Conservation (phyloP, 805 yeast genomes). For the Sugiyamaella smithiae region DNA sequence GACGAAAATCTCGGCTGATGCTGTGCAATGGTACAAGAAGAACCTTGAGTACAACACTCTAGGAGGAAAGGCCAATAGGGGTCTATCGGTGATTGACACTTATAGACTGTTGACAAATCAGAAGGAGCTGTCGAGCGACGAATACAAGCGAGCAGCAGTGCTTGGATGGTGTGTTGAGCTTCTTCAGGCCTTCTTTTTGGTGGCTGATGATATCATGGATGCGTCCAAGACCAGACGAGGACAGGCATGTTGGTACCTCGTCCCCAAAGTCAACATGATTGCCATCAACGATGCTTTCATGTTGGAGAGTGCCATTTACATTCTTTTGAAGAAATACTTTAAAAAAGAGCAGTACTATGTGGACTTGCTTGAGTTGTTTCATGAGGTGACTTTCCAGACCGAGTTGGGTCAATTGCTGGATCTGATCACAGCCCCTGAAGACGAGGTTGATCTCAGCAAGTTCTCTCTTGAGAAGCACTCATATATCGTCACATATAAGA, state of each 20-base stretch:
- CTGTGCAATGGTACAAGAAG: constrained; percentile 77
- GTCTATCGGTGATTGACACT: constrained; percentile 91
- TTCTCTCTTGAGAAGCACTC: constrained; percentile 88
- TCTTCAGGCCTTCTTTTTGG: constrained; percentile 92
- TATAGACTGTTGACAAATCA: constrained; percentile 73
- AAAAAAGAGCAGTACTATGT: constrained; percentile 76
- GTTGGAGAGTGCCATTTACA: constrained; percentile 92
- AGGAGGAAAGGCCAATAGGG: constrained; percentile 96
- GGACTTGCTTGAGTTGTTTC: constrained; percentile 89
- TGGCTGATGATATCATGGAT: constrained; percentile 99
- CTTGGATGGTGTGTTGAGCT: constrained; percentile 96
- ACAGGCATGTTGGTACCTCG: constrained; percentile 96
- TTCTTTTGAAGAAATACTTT: constrained; percentile 86
- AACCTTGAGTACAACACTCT: constrained; percentile 80
- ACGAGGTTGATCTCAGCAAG: constrained; percentile 80
- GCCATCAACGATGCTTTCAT: constrained; percentile 97
- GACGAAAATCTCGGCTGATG: constrained; percentile 83
- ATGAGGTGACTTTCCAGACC: constrained; percentile 95
- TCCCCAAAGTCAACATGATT: constrained; percentile 74
- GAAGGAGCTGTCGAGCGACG: constrained; percentile 58
- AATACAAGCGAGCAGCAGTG: constrained; percentile 80
- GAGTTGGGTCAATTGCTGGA: constrained; percentile 96
- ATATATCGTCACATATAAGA: constrained; percentile 92
- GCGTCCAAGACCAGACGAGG: constrained; percentile 95
- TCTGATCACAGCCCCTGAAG: constrained; percentile 96